Percentiles rank a stretch among this genome's conserved stretches.
Conservation (phyloP, 2,329 filamentous ascomycete species). For the Paecilomyces sp. region DNA sequence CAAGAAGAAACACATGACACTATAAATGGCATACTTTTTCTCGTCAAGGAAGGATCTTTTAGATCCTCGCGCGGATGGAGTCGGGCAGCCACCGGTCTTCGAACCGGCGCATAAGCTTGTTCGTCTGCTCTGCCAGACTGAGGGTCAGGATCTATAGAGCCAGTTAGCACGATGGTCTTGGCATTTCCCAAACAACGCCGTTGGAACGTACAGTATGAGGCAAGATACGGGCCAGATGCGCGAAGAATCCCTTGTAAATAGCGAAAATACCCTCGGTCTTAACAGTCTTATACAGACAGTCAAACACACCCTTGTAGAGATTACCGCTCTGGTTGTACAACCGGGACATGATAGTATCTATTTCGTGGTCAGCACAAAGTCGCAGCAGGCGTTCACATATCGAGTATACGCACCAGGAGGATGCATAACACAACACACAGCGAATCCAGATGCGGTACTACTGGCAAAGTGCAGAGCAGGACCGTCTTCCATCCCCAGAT, state of each 20-base stretch:
- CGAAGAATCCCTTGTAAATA: conserved; percentile 96
- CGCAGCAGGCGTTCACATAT: conserved; percentile 3
- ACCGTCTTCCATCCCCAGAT: conserved; percentile 85
- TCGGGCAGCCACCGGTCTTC: conserved; percentile 55
- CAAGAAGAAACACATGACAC: not conserved
- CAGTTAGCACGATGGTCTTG: conserved; percentile 13
- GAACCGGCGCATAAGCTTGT: conserved; percentile 76
- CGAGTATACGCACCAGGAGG: conserved; percentile 62
- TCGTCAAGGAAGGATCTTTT: conserved; percentile 8
- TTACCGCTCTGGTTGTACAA: conserved; percentile 99
- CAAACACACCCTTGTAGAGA: conserved; percentile 87
- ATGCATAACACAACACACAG: conserved; percentile 97
- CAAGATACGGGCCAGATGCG: conserved; percentile 86
- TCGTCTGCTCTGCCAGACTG: conserved; percentile 91
- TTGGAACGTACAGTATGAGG: conserved; percentile 65
- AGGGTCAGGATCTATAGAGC: conserved; percentile 67
- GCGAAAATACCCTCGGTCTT: conserved; percentile 85
- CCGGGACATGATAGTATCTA: conserved; percentile 94
- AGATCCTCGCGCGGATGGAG: conserved; percentile 41
- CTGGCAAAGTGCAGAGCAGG: conserved; percentile 81
- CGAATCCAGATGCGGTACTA: conserved; percentile 85
- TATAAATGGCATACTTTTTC: not conserved
- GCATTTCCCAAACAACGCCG: not conserved
- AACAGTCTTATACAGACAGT: conserved; percentile 86
- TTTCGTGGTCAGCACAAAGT: conserved; percentile 4